phyloP scores from a whole-genome alignment of 2,329 filamentous ascomycete genomes.

The Penicillium glabrum region DNA sequence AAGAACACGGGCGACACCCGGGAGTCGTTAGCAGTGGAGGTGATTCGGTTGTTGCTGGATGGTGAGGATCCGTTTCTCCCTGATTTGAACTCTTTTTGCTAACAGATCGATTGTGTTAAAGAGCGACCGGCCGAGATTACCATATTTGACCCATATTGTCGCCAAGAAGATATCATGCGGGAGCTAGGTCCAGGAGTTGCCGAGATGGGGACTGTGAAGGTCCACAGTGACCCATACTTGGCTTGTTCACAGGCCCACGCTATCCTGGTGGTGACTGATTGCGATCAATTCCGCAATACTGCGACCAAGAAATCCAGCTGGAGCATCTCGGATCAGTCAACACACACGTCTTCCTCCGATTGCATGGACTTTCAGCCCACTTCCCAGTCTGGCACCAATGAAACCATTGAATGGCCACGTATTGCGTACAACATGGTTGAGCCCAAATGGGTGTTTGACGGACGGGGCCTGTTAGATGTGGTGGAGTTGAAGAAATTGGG shows the following conservation, averaged over 20 bases:
- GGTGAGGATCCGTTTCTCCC: neutral
- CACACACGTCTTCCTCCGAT: constrained; percentile 24
- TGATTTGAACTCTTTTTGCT: neutral
- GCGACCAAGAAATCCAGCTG: constrained; percentile 1
- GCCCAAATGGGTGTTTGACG: constrained; percentile 54
- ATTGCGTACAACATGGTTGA: constrained; percentile 47
- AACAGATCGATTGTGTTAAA: neutral
- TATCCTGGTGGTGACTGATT: constrained; percentile 54
- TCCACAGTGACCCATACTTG: constrained; percentile 45
- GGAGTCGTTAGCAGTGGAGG: constrained; percentile 67
- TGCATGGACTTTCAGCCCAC: constrained; percentile 28
- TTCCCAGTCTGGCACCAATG: constrained; percentile 15
- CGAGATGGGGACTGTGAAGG: constrained; percentile 28
- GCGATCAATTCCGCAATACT: constrained; percentile 51
- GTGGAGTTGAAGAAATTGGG: constrained; percentile 37
- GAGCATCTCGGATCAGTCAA: neutral
- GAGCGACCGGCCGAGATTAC: constrained; percentile 65
- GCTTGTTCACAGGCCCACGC: constrained; percentile 50
- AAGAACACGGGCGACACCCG: constrained; percentile 75
- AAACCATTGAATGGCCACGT: constrained; percentile 47
- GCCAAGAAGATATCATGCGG: constrained; percentile 37
- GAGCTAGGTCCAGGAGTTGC: constrained; percentile 37
- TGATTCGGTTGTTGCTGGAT: constrained; percentile 64
- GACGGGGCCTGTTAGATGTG: constrained; percentile 38
- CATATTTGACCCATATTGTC: constrained; percentile 64